Evolutionary conservation across 2,329 filamentous ascomycete species (phyloP), one percentile per base, ranked within the genome.

Genomic region (Capronia epimyces): DNA sequence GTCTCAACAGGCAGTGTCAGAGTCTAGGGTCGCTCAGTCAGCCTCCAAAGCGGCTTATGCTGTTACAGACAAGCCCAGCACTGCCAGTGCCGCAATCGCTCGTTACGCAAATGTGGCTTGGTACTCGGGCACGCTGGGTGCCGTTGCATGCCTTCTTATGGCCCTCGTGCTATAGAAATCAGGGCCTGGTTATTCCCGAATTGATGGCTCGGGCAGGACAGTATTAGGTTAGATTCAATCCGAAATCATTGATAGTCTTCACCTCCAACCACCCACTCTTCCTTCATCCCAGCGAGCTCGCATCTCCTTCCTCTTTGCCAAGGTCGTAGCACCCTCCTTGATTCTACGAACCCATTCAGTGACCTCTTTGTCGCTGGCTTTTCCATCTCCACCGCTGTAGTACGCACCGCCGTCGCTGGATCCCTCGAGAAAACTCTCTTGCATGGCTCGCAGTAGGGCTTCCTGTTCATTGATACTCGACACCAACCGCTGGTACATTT

Each of bases 231-330:
- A 41, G 34, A 36, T 27, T 18, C 20, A 48, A 46, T 42, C 15
- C 44, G 10, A 41, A 27, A 40, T 34, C 32, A 49, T 53, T 42
- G 15, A 49, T 53, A 53, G 29, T 36, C 18, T 31, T 81, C 73
- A 91, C 64, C 91, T 80, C 93, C 93, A 97, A 1, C 93, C 93
- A 9, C 91, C 91, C 27, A 97, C 91, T 60, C 91, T 78, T 20
- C 91, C 89, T 70, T 97, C 91, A 66, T 97, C 93, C 93, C 93
- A 97, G 62, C 93, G 79, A 63, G 89, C 86, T 69, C 90, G 95
- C 59, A 88, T 80, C 73, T 97, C 93, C 64, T 84, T 82, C 51
- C 93, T 78, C 47, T 90, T 74, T 64, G 93, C 94, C 55, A 84
- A 84, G 50, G 86, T 72, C 61, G 86, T 86, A 65, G 84, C 87